Conservation (phyloP, 306 rosid genomes). For the Quercus wislizeni region DNA sequence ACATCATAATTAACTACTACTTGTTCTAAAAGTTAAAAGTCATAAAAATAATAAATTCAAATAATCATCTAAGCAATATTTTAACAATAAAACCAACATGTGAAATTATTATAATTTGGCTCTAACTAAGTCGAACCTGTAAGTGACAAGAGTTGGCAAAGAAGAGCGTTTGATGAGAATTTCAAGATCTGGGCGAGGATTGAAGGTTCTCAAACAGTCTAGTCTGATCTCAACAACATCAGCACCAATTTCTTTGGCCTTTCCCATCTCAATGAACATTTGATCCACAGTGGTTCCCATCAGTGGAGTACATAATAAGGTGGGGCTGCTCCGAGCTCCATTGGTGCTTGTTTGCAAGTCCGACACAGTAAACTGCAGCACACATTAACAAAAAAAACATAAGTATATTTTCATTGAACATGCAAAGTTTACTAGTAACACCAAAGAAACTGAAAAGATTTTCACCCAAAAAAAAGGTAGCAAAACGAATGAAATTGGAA, state of each 20-base stretch:
- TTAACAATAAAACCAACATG: no score
- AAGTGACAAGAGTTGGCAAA: conserved; percentile 46
- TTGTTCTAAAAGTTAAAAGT: no score
- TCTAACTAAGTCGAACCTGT: conserved; percentile 19
- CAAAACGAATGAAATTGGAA: not conserved
- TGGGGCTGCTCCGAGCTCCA: conserved; percentile 29
- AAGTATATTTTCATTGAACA: no score
- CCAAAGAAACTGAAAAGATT: no score
- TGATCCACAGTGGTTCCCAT: conserved; percentile 33
- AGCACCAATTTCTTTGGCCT: conserved; percentile 44
- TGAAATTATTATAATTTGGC: no score
- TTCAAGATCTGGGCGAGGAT: conserved; percentile 32
- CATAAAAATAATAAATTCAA: no score
- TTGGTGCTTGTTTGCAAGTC: conserved; percentile 6
- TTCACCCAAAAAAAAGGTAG: not conserved
- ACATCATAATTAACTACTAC: no score
- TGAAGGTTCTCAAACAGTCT: conserved; percentile 37
- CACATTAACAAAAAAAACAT: not conserved
- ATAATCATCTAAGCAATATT: no score
- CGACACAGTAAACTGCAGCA: conserved; percentile 15
- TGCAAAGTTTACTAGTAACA: no score
- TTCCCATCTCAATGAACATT: conserved; percentile 41
- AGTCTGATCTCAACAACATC: conserved; percentile 47
- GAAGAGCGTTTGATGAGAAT: conserved; percentile 35
- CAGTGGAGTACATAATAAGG: conserved; percentile 38